A percentile compares a stretch with the other conserved stretches of the same genome.
These are phyloP conservation scores for Metschnikowia aberdeeniae DNA, from an alignment of 805 yeast genomes.

Conservation along the genomic window DNA sequence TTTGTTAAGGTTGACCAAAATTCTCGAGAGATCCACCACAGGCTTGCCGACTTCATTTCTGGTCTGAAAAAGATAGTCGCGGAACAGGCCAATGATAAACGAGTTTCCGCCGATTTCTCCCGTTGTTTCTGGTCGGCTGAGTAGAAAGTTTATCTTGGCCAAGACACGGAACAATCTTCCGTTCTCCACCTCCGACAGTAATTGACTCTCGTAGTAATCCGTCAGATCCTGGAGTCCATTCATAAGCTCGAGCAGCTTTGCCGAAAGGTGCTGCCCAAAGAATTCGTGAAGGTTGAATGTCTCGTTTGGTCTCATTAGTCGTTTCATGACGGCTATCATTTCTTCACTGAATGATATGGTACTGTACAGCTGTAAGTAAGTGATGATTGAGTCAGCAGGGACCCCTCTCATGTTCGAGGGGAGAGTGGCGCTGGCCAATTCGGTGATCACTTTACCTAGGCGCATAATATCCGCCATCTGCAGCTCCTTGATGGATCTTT, in stretches of 20 bases:
- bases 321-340: constrained; percentile 34
- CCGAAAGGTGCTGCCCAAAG: constrained; percentile 22
- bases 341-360: constrained; percentile 34
- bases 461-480: constrained; percentile 54
- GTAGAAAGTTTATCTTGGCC: constrained; percentile 73
- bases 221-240: constrained; percentile 49
- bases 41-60: constrained; percentile 74
- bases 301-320: constrained; percentile 16
- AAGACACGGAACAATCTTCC: constrained; percentile 79
- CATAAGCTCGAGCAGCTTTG: constrained; percentile 41
- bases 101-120: constrained; percentile 62
- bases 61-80: constrained; percentile 84
- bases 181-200: constrained; percentile 79
- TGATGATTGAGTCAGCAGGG: constrained; percentile 11
- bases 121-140: constrained; percentile 66
- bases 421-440: constrained; percentile 43
- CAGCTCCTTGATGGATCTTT: constrained; percentile 20
- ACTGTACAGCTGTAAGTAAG: constrained; percentile 15
- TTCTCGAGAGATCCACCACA: constrained; percentile 76
- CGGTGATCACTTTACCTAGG: constrained; percentile 59
- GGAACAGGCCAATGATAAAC: constrained; percentile 60
- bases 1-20: constrained; percentile 74
- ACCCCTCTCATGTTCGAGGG: constrained; percentile 24
- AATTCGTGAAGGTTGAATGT: constrained; percentile 24
- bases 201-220: constrained; percentile 58